phyloP scores from a whole-genome alignment of 2,329 filamentous ascomycete genomes.

The Aquanectria penicillioides region DNA sequence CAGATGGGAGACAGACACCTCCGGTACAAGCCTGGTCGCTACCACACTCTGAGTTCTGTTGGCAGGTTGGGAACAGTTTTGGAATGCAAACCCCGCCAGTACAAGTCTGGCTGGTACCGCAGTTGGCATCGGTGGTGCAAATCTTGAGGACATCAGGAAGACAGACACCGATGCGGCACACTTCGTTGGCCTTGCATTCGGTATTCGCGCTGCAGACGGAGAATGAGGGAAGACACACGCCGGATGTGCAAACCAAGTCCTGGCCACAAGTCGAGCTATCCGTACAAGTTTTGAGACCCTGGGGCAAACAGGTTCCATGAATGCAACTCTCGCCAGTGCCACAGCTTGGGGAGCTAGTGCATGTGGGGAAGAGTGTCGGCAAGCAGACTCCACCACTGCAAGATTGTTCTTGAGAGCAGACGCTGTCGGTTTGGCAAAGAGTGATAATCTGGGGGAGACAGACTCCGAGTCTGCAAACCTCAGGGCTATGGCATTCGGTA shows the following conservation, averaged over 20 bases:
- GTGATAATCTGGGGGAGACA: conserved; percentile 3
- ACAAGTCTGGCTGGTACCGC: conserved; percentile 5
- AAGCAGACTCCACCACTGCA: conserved; percentile 13
- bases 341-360: neutral
- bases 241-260: neutral
- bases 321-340: neutral
- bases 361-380: conserved; percentile 6
- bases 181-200: conserved; percentile 1
- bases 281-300: neutral
- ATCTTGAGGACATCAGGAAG: neutral
- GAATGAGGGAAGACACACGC: conserved; percentile 15
- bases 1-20: conserved; percentile 10
- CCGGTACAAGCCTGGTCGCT: neutral
- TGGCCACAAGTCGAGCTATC: neutral
- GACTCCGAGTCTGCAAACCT: conserved; percentile 9
- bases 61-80: conserved; percentile 4
- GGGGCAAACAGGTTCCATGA: conserved; percentile 1
- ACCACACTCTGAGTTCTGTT: conserved; percentile 5
- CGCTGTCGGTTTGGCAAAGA: neutral
- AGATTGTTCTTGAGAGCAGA: neutral
- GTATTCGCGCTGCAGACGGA: neutral
- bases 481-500: neutral
- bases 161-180: conserved; percentile 19
- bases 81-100: conserved; percentile 10
- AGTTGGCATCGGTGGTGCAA: conserved; percentile 2